phyloP scores from a whole-genome alignment of 768 basidiomycete genomes.

The Psilocybe azurescens region DNA sequence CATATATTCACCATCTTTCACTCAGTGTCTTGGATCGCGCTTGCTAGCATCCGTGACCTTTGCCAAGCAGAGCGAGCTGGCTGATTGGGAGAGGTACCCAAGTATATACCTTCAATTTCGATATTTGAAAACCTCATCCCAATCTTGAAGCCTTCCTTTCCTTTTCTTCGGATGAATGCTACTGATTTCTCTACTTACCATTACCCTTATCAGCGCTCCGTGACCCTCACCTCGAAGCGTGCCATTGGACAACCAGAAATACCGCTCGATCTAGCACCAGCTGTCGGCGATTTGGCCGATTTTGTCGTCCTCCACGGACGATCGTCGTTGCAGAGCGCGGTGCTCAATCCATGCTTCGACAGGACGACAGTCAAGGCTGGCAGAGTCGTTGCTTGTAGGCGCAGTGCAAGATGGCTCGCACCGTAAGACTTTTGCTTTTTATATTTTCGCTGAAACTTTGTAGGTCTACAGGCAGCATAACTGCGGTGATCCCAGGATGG shows the following conservation, averaged over 20 bases:
- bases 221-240: constrained; percentile 56
- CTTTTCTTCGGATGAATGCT: not conserved
- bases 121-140: not conserved
- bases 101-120: not conserved
- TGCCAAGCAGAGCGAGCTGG: no score
- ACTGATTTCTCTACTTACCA: not conserved
- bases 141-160: not conserved
- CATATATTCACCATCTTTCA: constrained; percentile 9
- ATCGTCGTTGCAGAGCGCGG: constrained; percentile 46
- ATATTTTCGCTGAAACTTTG: not conserved
- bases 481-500: no score
- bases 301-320: constrained; percentile 63
- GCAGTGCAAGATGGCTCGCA: constrained; percentile 38
- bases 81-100: no score
- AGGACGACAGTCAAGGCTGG: constrained; percentile 58
- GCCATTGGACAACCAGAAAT: constrained; percentile 44
- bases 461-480: no score
- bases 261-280: constrained; percentile 39
- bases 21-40: not conserved
- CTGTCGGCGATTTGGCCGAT: constrained; percentile 52
- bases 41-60: not conserved
- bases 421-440: not conserved
- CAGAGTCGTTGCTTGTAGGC: constrained; percentile 45
- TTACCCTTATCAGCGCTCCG: constrained; percentile 40
- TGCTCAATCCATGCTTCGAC: constrained; percentile 53